Conservation (phyloP, 345 rosid genomes). For the Pistacia vera region DNA sequence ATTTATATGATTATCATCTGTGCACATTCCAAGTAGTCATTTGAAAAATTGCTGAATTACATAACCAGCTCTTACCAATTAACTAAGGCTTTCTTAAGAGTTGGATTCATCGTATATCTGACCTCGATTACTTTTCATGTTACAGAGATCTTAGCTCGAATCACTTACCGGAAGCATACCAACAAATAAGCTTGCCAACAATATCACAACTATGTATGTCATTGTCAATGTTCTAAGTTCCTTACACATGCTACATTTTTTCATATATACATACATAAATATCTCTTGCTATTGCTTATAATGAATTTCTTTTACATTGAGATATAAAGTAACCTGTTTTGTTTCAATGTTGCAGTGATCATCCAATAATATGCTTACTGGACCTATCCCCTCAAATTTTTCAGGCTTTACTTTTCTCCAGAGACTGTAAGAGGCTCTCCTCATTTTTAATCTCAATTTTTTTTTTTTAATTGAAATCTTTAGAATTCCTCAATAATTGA, state of each 20-base stretch:
- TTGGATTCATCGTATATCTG: neutral
- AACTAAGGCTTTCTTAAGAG: neutral
- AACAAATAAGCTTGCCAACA: conserved; percentile 43
- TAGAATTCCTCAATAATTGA: too few relatives aligned
- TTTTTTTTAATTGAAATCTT: neutral
- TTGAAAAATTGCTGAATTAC: neutral
- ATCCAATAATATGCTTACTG: conserved; percentile 52
- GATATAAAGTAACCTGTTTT: conserved; percentile 4
- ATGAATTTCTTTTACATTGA: neutral
- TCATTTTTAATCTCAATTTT: neutral
- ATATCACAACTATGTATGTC: conserved; percentile 49
- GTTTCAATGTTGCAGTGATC: conserved; percentile 42
- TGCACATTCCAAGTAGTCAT: too few relatives aligned
- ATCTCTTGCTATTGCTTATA: neutral
- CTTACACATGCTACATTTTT: neutral
- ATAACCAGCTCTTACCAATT: neutral
- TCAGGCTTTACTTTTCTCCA: conserved; percentile 60
- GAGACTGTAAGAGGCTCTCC: conserved; percentile 40
- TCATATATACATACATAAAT: too few relatives aligned
- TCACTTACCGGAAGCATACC: conserved; percentile 49
- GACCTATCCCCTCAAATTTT: conserved; percentile 55
- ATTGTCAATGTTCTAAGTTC: neutral
- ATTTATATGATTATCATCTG: too few relatives aligned
- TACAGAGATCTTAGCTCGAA: conserved; percentile 54
- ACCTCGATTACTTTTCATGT: conserved; percentile 6